Conservation (phyloP, 176 grass and related monocot genomes). For the Cenchrus purpureus region DNA sequence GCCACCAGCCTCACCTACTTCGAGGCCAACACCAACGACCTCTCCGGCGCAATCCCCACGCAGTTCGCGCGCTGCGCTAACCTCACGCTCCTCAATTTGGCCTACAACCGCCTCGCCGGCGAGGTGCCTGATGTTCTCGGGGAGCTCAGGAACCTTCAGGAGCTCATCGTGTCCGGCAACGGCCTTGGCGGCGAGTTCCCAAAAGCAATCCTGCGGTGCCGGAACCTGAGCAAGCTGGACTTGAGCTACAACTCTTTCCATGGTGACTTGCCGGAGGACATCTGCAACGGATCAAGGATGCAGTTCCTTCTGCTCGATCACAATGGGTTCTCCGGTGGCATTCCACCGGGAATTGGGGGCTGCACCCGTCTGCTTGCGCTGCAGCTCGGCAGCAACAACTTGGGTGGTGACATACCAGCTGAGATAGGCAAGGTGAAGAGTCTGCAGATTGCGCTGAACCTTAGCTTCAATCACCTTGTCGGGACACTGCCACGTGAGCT, state of each 20-base stretch:
- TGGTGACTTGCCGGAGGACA: slow-evolving; percentile 59
- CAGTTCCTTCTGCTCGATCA: slow-evolving; percentile 89
- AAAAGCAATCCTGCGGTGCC: slow-evolving; percentile 67
- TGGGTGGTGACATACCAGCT: slow-evolving; percentile 69
- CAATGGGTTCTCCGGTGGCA: slow-evolving; percentile 61
- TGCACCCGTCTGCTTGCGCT: slow-evolving; percentile 75
- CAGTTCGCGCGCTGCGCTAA: slow-evolving; percentile 78
- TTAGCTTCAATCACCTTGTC: slow-evolving; percentile 78
- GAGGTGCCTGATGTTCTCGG: slow-evolving; percentile 60
- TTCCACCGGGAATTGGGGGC: slow-evolving; percentile 62
- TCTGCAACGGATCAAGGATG: slow-evolving; percentile 76
- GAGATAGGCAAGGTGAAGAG: slow-evolving; percentile 90
- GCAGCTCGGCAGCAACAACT: slow-evolving; percentile 76
- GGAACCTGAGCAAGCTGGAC: slow-evolving; percentile 93
- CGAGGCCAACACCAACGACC: slow-evolving; percentile 79
- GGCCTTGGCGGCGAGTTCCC: slow-evolving; percentile 69
- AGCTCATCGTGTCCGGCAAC: slow-evolving; percentile 76
- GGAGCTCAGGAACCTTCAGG: slow-evolving; percentile 77
- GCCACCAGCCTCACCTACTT: slow-evolving; percentile 85
- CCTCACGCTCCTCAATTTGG: slow-evolving; percentile 85
- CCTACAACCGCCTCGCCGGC: slow-evolving; percentile 70
- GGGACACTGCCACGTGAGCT: slow-evolving; percentile 77
- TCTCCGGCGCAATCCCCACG: slow-evolving; percentile 66
- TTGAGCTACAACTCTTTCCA: slow-evolving; percentile 72
- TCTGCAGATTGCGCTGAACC: slow-evolving; percentile 91